A percentile compares a stretch with the other conserved stretches of the same genome.
Conservation (phyloP, 805 yeast species). For the Cephaloascus fragrans region DNA sequence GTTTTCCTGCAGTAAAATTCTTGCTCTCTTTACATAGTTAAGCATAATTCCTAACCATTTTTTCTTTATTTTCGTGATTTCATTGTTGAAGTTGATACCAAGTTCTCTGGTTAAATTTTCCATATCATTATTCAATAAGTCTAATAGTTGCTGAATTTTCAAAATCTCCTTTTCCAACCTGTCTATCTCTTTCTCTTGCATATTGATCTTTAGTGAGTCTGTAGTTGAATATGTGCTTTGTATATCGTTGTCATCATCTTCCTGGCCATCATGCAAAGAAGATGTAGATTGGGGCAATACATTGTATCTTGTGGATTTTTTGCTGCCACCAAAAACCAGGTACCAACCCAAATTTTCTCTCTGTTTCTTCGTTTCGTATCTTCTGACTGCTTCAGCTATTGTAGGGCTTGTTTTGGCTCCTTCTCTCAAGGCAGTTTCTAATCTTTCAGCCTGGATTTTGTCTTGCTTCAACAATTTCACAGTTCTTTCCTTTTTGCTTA, state of each 20-base stretch:
- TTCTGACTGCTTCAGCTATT: constrained; percentile 15
- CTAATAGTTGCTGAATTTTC: constrained; percentile 39
- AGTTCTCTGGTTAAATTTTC: constrained; percentile 30
- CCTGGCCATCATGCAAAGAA: not conserved
- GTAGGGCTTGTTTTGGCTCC: constrained; percentile 18
- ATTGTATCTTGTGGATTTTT: not conserved
- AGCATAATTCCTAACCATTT: constrained; percentile 28
- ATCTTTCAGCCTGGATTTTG: constrained; percentile 10
- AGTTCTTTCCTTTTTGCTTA: constrained; percentile 24
- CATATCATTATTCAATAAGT: constrained; percentile 32
- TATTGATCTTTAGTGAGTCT: not conserved
- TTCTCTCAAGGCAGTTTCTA: constrained; percentile 13
- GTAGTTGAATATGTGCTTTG: not conserved
- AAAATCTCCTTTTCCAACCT: constrained; percentile 23
- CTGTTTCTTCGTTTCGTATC: constrained; percentile 9
- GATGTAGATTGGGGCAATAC: not conserved
- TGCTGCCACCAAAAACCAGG: not conserved
- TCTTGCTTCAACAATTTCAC: constrained; percentile 13
- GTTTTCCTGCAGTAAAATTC: constrained; percentile 19
- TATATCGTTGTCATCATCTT: not conserved
- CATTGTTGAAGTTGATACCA: constrained; percentile 25
- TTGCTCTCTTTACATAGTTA: constrained; percentile 24
- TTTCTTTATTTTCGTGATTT: constrained; percentile 21
- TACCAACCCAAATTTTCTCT: constrained; percentile 4
- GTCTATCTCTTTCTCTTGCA: not conserved